Conservation (phyloP, 23 red algal species). For the Gracilariopsis chorda region DNA sequence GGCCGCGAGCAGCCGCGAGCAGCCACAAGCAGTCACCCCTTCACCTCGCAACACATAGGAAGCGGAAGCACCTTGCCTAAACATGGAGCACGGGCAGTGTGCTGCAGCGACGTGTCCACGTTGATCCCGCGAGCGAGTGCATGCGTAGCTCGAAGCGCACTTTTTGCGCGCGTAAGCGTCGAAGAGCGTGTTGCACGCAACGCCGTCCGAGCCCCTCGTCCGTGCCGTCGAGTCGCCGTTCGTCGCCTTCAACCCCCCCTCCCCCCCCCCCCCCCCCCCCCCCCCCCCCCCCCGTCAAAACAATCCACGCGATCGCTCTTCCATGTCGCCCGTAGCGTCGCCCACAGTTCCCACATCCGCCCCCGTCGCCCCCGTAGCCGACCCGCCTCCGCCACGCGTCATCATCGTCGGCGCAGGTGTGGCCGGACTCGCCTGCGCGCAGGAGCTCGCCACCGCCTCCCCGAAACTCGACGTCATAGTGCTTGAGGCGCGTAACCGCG, state of each 20-base stretch:
- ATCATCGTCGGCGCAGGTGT: slow-evolving; percentile 87
- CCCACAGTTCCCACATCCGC: too few relatives aligned
- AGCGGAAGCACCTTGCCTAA: too few relatives aligned
- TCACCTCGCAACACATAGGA: too few relatives aligned
- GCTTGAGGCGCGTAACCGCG: slow-evolving; percentile 83
- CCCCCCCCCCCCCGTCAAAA: background rate
- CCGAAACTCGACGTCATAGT: slow-evolving; percentile 44
- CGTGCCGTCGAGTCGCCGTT: too few relatives aligned
- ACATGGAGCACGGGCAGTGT: too few relatives aligned
- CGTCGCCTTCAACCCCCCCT: background rate
- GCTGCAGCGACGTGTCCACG: background rate
- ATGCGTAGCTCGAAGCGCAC: too few relatives aligned
- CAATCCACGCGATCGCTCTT: background rate
- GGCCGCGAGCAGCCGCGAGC: background rate
- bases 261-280: background rate
- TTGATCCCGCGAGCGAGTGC: too few relatives aligned
- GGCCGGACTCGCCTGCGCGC: slow-evolving; percentile 77
- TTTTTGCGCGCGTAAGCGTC: background rate
- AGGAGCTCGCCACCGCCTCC: slow-evolving; percentile 27
- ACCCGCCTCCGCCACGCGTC: slow-evolving; percentile 37
- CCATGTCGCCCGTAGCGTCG: slow-evolving; percentile 13
- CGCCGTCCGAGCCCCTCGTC: background rate
- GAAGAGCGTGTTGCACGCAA: background rate
- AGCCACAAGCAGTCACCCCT: background rate
- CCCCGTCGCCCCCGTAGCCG: background rate